Evolutionary conservation across 305 asterid genomes (phyloP).

Genomic region (Fraxinus dipetala): DNA sequence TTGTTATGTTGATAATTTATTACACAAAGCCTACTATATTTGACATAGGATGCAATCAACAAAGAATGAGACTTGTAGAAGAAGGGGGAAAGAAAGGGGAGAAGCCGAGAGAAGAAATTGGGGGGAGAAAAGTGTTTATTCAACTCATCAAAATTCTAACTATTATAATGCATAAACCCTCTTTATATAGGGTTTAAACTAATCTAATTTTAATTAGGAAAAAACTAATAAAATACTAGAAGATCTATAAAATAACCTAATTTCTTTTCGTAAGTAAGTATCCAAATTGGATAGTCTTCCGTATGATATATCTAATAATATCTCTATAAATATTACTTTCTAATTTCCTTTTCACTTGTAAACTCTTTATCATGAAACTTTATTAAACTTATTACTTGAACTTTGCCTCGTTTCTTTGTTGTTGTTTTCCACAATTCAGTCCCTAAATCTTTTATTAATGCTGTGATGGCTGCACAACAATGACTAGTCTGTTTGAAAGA

Average conservation of each 20-base stretch:
- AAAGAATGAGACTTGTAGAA: not conserved
- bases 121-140: not conserved
- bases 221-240: not conserved
- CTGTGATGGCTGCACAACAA: conserved; percentile 7
- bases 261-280: not conserved
- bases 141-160: not conserved
- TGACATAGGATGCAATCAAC: not conserved
- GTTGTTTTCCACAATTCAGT: not conserved
- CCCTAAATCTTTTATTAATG: conserved; percentile 13
- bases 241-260: not conserved
- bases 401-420: conserved; percentile 11
- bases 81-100: not conserved
- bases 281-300: not conserved
- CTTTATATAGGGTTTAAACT: not conserved
- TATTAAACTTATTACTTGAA: not conserved
- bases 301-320: no score
- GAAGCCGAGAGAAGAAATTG: not conserved
- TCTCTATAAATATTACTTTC: not conserved
- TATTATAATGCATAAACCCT: not conserved
- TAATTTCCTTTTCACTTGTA: not conserved
- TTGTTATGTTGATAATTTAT: not conserved
- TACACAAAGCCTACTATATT: not conserved
- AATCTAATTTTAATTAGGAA: not conserved
- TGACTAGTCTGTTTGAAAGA: not conserved
- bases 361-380: not conserved